phyloP scores from a whole-genome alignment of 176 grass and related monocot species.

The Cymbopogon citratus region DNA sequence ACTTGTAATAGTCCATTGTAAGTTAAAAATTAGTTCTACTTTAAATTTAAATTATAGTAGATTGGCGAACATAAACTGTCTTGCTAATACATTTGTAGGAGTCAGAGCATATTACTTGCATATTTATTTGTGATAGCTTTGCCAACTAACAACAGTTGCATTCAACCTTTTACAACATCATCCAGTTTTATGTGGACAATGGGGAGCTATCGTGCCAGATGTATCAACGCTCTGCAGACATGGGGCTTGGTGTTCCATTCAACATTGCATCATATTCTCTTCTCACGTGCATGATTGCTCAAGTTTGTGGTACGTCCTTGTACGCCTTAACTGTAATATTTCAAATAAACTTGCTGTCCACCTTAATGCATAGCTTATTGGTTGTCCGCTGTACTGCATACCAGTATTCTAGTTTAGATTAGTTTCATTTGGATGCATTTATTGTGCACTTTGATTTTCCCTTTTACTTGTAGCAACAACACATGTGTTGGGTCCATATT shows the following conservation, averaged over 20 bases:
- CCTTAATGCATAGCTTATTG: background rate
- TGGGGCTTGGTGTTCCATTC: constrained; percentile 92
- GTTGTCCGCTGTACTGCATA: background rate
- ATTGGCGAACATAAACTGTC: background rate
- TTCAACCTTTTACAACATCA: background rate
- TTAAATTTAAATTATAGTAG: background rate
- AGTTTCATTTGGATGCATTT: background rate
- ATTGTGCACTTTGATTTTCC: background rate
- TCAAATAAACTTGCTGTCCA: background rate
- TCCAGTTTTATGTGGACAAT: constrained; percentile 79
- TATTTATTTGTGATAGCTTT: background rate
- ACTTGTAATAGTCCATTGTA: background rate
- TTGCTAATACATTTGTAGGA: background rate
- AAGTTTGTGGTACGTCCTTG: constrained; percentile 77
- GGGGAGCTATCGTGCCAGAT: constrained; percentile 90
- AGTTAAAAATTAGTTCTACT: background rate
- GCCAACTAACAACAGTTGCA: background rate
- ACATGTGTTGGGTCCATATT: background rate
- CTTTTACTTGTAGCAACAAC: background rate
- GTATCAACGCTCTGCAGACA: constrained; percentile 90
- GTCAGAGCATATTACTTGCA: background rate
- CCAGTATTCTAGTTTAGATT: background rate
- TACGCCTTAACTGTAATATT: background rate
- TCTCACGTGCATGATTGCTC: constrained; percentile 79
- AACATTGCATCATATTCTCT: constrained; percentile 84